Evolutionary conservation across 345 rosid genomes (phyloP), one percentile per base, ranked within the genome.

Genomic region (Eucalyptus microcorys): DNA sequence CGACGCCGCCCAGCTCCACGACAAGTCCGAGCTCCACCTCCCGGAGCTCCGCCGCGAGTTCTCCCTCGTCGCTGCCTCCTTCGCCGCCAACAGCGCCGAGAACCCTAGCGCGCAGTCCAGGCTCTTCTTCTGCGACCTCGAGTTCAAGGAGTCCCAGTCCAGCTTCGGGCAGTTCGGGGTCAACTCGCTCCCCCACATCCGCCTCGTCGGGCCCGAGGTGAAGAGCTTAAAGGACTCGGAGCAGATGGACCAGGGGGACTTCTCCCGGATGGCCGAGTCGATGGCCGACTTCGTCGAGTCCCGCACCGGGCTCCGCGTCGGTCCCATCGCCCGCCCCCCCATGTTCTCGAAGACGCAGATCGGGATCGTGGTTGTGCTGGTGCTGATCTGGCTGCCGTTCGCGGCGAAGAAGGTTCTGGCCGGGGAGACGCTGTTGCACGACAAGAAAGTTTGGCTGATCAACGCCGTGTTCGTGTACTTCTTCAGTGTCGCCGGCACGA

Each of bases 171-270:
- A 93, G 42, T 97, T 97, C 88, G 98, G 95, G 47, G 99, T 97
- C 87, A 95, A 96, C 90, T 92, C 99, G 48, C 92, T 96, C n/a
- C 99, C 99, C n/a, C 98, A 97, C 91, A 90, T 97, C 91, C 98
- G 99, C 64, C 95, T 97, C 19, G 95, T 95, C 7, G 91, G 91
- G 30, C 97, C 96, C 66, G 83, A 90, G 11, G 94, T 92, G 24
- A 89, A 90, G 47, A 91, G 92, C 49, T 94, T 94, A 21, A 93
- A 93, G 61, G 96, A 95, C 13, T 95, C 99, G 14, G 93, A 93
- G 6, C 91, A 89, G 87, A 97, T 97, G 98, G 96, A 94, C 84
- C 99, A 96, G 53, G 92, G 94, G 0, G 99, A 95, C 89, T 91
- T 90, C 92, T 91, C 99, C 7, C 88, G 97, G 7, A 89, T 95